A percentile compares a stretch with the other conserved stretches of the same genome.
These are phyloP conservation scores for Adansonia gregorii DNA, from an alignment of 441 rosid genomes.

Conservation along the genomic window DNA sequence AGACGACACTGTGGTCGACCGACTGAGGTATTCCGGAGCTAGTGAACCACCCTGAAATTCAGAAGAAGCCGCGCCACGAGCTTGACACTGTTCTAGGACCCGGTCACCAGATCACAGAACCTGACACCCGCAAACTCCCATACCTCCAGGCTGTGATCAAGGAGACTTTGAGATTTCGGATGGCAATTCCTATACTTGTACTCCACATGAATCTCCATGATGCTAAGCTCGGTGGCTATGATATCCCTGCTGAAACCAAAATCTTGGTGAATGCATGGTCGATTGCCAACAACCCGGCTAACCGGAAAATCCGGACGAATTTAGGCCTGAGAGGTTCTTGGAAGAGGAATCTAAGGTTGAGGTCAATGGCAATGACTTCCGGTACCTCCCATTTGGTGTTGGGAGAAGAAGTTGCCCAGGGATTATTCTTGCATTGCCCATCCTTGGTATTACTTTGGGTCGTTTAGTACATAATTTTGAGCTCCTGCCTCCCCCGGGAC, in stretches of 20 bases:
- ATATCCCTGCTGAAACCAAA: constrained; percentile 86
- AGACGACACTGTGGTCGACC: constrained; percentile 88
- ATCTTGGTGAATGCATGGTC: constrained; percentile 93
- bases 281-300: constrained; percentile 83
- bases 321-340: constrained; percentile 90
- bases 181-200: constrained; percentile 97
- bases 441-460: constrained; percentile 82
- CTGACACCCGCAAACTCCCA: constrained; percentile 69
- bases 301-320: constrained; percentile 84
- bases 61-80: constrained; percentile 67
- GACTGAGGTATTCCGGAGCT: constrained; percentile 94
- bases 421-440: constrained; percentile 88
- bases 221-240: constrained; percentile 38
- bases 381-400: constrained; percentile 46
- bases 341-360: constrained; percentile 92
- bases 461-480: constrained; percentile 91
- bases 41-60: constrained; percentile 85
- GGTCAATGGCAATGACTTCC: constrained; percentile 88
- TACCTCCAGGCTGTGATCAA: constrained; percentile 47
- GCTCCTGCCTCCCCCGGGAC: constrained; percentile 89
- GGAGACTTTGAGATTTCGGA: constrained; percentile 70
- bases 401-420: constrained; percentile 23
- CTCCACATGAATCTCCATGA: constrained; percentile 97
- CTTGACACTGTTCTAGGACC: constrained; percentile 73
- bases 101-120: constrained; percentile 73